phyloP scores from a whole-genome alignment of 768 basidiomycete species.

The Auricularia cornea region DNA sequence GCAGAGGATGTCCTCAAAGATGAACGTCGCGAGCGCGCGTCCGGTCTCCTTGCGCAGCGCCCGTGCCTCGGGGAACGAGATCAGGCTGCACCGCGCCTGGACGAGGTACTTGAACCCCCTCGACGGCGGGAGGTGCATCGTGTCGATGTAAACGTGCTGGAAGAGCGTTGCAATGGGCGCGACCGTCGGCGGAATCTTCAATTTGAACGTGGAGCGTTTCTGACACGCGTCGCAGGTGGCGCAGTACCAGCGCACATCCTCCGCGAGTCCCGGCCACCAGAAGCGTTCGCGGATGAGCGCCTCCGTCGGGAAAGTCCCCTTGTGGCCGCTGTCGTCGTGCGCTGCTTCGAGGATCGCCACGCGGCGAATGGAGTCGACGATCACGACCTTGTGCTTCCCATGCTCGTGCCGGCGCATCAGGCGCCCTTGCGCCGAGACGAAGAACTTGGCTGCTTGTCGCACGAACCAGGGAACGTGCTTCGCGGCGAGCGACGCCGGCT shows the following conservation, averaged over 20 bases:
- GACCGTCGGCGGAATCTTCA: constrained; percentile 17
- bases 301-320: constrained; percentile 8
- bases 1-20: constrained; percentile 17
- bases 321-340: constrained; percentile 16
- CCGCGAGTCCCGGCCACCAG: constrained; percentile 18
- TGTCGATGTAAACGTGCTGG: constrained; percentile 5
- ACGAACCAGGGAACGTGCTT: not conserved
- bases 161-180: constrained; percentile 19
- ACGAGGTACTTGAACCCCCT: constrained; percentile 20
- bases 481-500: not conserved
- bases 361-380: constrained; percentile 2
- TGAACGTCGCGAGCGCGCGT: constrained; percentile 3
- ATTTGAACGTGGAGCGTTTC: constrained; percentile 11
- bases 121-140: constrained; percentile 1
- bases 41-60: constrained; percentile 19
- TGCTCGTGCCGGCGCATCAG: constrained; percentile 19
- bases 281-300: constrained; percentile 8
- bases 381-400: not conserved
- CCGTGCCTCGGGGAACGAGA: constrained; percentile 24
- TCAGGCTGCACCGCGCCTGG: constrained; percentile 28
- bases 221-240: constrained; percentile 28
- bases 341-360: constrained; percentile 8
- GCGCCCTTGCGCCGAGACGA: constrained; percentile 4
- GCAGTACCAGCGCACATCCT: constrained; percentile 25
- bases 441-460: not conserved